These are phyloP conservation scores for Camillea tinctor DNA, from an alignment of 2,329 filamentous ascomycete species.

Conservation along the genomic window DNA sequence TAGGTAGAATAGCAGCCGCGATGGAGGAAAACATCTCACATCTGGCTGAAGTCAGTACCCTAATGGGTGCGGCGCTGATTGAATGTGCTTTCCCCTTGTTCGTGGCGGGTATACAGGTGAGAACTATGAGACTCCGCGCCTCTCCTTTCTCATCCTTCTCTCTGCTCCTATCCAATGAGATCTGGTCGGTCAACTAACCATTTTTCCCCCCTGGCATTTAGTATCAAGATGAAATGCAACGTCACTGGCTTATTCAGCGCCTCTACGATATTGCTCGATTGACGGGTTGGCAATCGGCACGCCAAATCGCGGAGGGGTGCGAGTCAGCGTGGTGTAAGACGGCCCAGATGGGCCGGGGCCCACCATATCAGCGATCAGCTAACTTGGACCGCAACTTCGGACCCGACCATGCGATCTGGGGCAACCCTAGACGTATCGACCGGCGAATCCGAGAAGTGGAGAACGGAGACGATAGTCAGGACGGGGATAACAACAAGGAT, in stretches of 20 bases:
- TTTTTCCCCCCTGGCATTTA: constrained; percentile 39
- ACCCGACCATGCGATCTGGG: constrained; percentile 45
- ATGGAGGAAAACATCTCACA: constrained; percentile 55
- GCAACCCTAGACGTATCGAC: constrained; percentile 51
- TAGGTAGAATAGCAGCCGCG: constrained; percentile 80
- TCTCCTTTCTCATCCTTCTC: background rate
- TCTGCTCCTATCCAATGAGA: background rate
- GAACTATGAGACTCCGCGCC: constrained; percentile 8
- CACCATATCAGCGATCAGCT: constrained; percentile 61
- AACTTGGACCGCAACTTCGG: constrained; percentile 29
- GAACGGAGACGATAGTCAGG: constrained; percentile 11
- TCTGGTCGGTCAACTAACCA: constrained; percentile 1
- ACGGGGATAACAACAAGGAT: constrained; percentile 23
- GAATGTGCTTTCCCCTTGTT: constrained; percentile 83
- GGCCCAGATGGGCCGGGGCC: constrained; percentile 70
- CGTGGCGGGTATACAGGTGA: constrained; percentile 75
- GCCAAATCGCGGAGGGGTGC: constrained; percentile 78
- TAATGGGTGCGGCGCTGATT: constrained; percentile 76
- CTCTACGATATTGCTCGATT: constrained; percentile 73
- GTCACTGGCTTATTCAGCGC: constrained; percentile 73
- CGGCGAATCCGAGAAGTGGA: constrained; percentile 49
- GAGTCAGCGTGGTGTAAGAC: constrained; percentile 81
- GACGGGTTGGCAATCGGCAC: constrained; percentile 84
- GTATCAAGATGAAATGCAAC: constrained; percentile 69
- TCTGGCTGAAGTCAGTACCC: constrained; percentile 65